A percentile compares a stretch with the other conserved stretches of the same genome.
phyloP scores from a whole-genome alignment of 139 green algal species.

The Choricystis sp. region DNA sequence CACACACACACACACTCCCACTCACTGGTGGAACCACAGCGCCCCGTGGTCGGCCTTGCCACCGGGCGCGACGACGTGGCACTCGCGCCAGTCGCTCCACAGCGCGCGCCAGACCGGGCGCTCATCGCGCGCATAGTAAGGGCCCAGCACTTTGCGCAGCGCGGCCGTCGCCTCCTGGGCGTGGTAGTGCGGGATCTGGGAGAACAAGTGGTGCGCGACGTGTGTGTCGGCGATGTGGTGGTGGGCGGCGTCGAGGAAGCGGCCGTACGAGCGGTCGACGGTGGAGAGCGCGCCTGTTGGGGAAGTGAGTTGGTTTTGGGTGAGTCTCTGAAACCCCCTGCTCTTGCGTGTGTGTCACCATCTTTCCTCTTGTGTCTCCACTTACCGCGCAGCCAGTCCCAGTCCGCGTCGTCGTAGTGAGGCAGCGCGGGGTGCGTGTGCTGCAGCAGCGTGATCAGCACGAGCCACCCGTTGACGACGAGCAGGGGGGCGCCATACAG shows the following conservation, averaged over 20 bases:
- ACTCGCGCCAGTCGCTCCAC: conserved; percentile 38
- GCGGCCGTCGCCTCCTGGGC: conserved; percentile 61
- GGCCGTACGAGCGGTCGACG: conserved; percentile 68
- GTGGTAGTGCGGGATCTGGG: conserved; percentile 83
- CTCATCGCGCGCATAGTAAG: conserved; percentile 55
- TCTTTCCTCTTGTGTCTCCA: too few species aligned
- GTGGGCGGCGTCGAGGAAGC: conserved; percentile 49
- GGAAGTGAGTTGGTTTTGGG: too few species aligned
- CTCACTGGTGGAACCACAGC: neutral
- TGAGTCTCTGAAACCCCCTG: too few species aligned
- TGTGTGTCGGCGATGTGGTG: conserved; percentile 88
- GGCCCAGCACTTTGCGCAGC: conserved; percentile 52
- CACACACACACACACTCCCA: too few species aligned
- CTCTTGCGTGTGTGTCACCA: too few species aligned
- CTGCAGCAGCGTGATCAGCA: conserved; percentile 67
- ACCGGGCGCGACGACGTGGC: neutral
- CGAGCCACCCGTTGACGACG: conserved; percentile 76
- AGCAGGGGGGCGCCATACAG: conserved; percentile 69
- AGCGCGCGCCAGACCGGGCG: conserved; percentile 42
- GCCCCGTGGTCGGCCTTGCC: neutral
- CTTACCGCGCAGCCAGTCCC: conserved; percentile 83
- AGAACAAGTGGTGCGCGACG: conserved; percentile 86
- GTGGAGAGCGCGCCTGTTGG: conserved; percentile 74
- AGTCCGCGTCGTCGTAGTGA: conserved; percentile 63
- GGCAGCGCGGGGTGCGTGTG: conserved; percentile 72